Conservation (phyloP, 805 yeast genomes). For the Cyberlindnera galapagoensis region DNA sequence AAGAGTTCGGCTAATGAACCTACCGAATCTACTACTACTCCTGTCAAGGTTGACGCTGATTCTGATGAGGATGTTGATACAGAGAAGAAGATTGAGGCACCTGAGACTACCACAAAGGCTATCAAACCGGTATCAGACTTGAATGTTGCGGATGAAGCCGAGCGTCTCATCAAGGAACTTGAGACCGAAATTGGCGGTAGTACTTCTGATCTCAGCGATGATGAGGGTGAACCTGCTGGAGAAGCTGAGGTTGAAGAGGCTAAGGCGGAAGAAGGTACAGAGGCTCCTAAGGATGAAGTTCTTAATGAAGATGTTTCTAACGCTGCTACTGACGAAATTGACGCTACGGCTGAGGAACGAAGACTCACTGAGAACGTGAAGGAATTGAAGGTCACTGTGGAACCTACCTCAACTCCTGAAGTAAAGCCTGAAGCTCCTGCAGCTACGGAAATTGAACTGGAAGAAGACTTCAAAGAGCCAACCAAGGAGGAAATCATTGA, state of each 20-base stretch:
- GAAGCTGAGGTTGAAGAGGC: constrained; percentile 1
- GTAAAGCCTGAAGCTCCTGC: constrained; percentile 2
- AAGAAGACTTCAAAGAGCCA: constrained; percentile 22
- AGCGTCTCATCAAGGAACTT: constrained; percentile 16
- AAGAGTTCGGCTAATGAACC: constrained; percentile 1
- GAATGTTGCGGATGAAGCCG: constrained; percentile 18
- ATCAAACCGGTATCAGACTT: constrained; percentile 1
- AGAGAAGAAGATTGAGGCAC: background rate
- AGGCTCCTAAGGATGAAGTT: background rate
- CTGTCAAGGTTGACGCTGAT: background rate
- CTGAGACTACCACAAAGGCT: background rate
- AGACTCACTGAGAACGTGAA: background rate
- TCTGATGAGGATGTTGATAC: background rate
- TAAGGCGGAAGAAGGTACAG: background rate
- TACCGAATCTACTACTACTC: background rate
- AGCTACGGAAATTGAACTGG: constrained; percentile 8
- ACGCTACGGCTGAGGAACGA: background rate
- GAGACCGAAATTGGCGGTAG: constrained; percentile 13
- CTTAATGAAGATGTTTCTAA: background rate
- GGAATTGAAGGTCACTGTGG: constrained; percentile 1
- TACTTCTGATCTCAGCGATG: background rate
- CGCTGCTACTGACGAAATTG: constrained; percentile 1
- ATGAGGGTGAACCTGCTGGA: constrained; percentile 4
- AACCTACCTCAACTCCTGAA: constrained; percentile 3
- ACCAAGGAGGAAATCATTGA: constrained; percentile 25